Evolutionary conservation across 331 rosid genomes (phyloP).

Genomic region (Telfairia occidentalis): DNA sequence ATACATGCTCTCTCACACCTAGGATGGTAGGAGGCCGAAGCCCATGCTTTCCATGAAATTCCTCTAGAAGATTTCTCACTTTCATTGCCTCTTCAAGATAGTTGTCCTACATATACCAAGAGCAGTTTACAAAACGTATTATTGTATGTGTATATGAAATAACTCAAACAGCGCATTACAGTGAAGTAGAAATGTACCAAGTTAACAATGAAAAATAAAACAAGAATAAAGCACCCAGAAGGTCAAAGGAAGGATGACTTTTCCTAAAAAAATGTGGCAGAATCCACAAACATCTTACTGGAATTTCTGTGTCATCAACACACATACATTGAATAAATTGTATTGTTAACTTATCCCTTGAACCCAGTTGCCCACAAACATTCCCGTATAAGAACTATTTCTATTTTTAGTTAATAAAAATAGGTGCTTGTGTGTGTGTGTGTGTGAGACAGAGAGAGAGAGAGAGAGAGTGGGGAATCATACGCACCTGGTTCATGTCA

Average conservation of each 20-base stretch:
- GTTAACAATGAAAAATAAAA: constrained; percentile 2
- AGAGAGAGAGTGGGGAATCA: not conserved
- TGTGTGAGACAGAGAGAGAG: not conserved
- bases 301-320: not conserved
- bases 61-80: constrained; percentile 95
- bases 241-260: not conserved
- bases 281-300: not conserved
- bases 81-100: constrained; percentile 97
- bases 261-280: not conserved
- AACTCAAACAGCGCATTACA: not conserved
- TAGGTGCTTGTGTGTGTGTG: not conserved
- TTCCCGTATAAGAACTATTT: not conserved
- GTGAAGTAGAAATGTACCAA: not conserved
- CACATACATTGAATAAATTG: not conserved
- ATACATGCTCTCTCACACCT: constrained; percentile 94
- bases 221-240: not conserved
- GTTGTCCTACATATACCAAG: constrained; percentile 52
- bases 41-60: constrained; percentile 64
- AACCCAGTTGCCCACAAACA: not conserved
- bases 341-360: not conserved
- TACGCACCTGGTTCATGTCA: constrained; percentile 89
- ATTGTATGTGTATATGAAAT: not conserved
- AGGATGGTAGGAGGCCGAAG: constrained; percentile 76
- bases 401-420: not conserved
- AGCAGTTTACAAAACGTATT: not conserved